phyloP scores from a whole-genome alignment of 2,329 filamentous ascomycete species.

The Sarocladium kiliense region DNA sequence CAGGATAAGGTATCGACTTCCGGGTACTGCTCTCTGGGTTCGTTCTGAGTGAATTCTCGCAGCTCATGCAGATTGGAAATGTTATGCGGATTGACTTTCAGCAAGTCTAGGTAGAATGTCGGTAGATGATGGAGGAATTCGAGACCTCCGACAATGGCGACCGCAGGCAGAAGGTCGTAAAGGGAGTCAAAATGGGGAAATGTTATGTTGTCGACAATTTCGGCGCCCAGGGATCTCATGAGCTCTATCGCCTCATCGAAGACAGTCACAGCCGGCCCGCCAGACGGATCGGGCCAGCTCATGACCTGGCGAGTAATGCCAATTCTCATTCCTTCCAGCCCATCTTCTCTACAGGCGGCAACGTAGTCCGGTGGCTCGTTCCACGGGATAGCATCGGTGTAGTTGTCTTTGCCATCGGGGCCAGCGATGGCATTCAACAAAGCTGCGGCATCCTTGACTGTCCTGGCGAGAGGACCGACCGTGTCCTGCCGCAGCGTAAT shows the following conservation, averaged over 20 bases:
- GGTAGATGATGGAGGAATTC: slow-evolving; percentile 45
- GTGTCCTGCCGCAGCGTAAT: slow-evolving; percentile 64
- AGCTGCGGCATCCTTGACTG: slow-evolving; percentile 62
- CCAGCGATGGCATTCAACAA: slow-evolving; percentile 53
- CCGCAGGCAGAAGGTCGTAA: slow-evolving; percentile 45
- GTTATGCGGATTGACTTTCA: slow-evolving; percentile 36
- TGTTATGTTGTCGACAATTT: slow-evolving; percentile 51
- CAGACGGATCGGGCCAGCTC: slow-evolving; percentile 14
- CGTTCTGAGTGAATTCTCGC: slow-evolving; percentile 48
- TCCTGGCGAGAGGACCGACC: slow-evolving; percentile 62
- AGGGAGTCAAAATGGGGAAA: slow-evolving; percentile 42
- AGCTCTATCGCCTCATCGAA: slow-evolving; percentile 51
- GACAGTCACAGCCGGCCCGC: slow-evolving; percentile 29
- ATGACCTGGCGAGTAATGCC: slow-evolving; percentile 60
- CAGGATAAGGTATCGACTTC: slow-evolving; percentile 48
- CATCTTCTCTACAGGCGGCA: slow-evolving; percentile 47
- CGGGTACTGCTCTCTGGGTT: slow-evolving; percentile 52
- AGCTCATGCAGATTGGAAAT: slow-evolving; percentile 47
- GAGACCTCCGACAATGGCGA: slow-evolving; percentile 48
- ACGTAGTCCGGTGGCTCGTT: slow-evolving; percentile 52
- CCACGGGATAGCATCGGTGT: slow-evolving; percentile 54
- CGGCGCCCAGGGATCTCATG: slow-evolving; percentile 51
- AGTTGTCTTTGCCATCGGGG: slow-evolving; percentile 55
- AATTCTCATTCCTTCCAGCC: slow-evolving; percentile 53
- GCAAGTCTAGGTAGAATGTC: slow-evolving; percentile 32